Conservation (phyloP, 2,329 filamentous ascomycete genomes). For the Xylariaceae sp. region DNA sequence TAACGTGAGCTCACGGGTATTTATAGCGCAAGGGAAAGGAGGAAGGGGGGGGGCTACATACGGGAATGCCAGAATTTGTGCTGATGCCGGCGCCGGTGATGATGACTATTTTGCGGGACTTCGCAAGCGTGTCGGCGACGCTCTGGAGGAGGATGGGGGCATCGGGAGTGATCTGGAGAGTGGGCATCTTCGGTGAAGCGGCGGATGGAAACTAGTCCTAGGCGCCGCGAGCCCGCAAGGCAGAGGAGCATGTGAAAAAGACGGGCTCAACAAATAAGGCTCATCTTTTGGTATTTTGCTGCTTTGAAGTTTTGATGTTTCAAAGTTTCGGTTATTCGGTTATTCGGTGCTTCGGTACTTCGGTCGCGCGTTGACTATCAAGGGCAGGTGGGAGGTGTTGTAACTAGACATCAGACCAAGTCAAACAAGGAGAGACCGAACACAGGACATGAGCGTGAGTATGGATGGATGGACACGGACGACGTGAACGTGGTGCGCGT, state of each 20-base stretch:
- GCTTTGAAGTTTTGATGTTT: no score
- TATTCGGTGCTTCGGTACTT: neutral
- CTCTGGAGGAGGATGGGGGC: slow-evolving; percentile 53
- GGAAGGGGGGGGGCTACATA: slow-evolving; percentile 34
- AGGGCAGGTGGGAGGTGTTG: no score
- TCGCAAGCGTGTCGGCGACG: slow-evolving; percentile 58
- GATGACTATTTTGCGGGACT: slow-evolving; percentile 63
- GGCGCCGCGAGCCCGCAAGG: slow-evolving; percentile 1
- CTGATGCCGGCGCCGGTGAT: slow-evolving; percentile 69
- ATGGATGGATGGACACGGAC: no score
- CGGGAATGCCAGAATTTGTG: slow-evolving; percentile 70
- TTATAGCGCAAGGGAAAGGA: neutral
- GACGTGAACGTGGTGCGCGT: no score
- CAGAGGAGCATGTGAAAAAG: slow-evolving; percentile 4
- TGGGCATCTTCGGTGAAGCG: slow-evolving; percentile 46
- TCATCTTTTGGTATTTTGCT: neutral
- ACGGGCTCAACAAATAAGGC: slow-evolving; percentile 7
- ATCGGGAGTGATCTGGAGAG: slow-evolving; percentile 47
- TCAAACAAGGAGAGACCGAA: neutral
- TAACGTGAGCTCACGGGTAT: slow-evolving; percentile 17
- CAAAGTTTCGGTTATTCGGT: no score
- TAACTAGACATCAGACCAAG: neutral
- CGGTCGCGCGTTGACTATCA: neutral
- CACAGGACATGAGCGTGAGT: neutral
- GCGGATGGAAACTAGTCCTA: slow-evolving; percentile 4